phyloP scores from a whole-genome alignment of 2,329 filamentous ascomycete genomes.

The Phyllosticta ampelicida region DNA sequence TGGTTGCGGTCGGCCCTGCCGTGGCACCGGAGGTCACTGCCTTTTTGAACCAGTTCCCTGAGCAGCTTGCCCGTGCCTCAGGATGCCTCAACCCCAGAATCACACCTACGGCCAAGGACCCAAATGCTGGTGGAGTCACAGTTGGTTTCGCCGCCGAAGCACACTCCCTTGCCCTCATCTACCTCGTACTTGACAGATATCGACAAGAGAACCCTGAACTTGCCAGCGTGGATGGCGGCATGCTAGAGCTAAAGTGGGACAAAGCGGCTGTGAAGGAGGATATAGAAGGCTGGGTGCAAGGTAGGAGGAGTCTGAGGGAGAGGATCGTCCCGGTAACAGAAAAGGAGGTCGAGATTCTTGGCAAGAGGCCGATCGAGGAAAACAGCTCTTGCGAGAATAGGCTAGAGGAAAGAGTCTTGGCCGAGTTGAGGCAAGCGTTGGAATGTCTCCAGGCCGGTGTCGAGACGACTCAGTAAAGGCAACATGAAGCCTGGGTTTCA shows the following conservation, averaged over 20 bases:
- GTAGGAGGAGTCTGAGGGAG: slow-evolving; percentile 57
- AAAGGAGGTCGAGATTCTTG: slow-evolving; percentile 55
- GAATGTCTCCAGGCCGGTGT: slow-evolving; percentile 25
- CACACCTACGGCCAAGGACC: slow-evolving; percentile 27
- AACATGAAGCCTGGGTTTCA: background rate
- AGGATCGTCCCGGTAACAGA: slow-evolving; percentile 62
- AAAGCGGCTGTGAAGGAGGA: slow-evolving; percentile 62
- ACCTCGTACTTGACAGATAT: slow-evolving; percentile 58
- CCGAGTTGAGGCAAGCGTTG: slow-evolving; percentile 24
- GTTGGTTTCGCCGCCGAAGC: slow-evolving; percentile 65
- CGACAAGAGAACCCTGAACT: slow-evolving; percentile 50
- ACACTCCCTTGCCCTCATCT: slow-evolving; percentile 67
- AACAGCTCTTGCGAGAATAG: slow-evolving; percentile 42
- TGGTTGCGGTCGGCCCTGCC: slow-evolving; percentile 68
- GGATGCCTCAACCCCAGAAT: slow-evolving; percentile 57
- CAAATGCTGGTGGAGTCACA: slow-evolving; percentile 53
- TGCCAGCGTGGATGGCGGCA: slow-evolving; percentile 42
- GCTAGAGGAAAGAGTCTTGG: slow-evolving; percentile 65
- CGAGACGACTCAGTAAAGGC: background rate
- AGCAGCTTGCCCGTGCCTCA: slow-evolving; percentile 62
- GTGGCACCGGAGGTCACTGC: slow-evolving; percentile 75
- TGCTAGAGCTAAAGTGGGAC: slow-evolving; percentile 69
- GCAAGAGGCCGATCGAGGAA: slow-evolving; percentile 29
- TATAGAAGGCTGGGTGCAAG: slow-evolving; percentile 68
- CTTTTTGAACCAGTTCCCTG: slow-evolving; percentile 82